Evolutionary conservation across 331 rosid genomes (phyloP).

Genomic region (Erythrophleum ivorense): DNA sequence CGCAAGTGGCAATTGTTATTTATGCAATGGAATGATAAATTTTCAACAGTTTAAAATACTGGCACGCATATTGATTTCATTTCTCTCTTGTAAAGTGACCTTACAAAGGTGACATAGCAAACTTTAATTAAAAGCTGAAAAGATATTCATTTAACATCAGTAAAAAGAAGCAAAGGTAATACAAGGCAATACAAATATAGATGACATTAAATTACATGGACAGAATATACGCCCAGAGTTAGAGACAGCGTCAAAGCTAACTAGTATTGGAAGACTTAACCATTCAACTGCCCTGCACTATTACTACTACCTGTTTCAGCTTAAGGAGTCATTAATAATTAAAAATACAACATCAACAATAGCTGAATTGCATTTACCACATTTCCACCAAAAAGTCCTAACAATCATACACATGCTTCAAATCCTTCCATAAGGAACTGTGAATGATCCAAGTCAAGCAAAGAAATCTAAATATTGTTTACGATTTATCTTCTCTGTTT

Average conservation of each 20-base stretch:
- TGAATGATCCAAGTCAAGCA: conserved; percentile 35
- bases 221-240: too few relatives aligned
- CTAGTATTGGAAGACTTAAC: too few relatives aligned
- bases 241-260: too few relatives aligned
- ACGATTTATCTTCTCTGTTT: conserved; percentile 33
- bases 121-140: conserved; percentile 29
- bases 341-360: conserved; percentile 41
- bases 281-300: too few relatives aligned
- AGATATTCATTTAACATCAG: neutral
- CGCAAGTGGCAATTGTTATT: too few relatives aligned
- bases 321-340: conserved; percentile 35
- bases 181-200: too few relatives aligned
- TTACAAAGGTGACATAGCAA: conserved; percentile 13
- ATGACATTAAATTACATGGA: too few relatives aligned
- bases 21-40: neutral
- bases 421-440: conserved; percentile 37
- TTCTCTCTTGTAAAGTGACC: too few relatives aligned
- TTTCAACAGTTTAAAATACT: neutral
- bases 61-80: conserved; percentile 1
- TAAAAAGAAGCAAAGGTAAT: too few relatives aligned
- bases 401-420: too few relatives aligned
- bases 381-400: conserved; percentile 30
- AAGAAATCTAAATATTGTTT: conserved; percentile 25
- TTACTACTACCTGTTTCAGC: conserved; percentile 37
- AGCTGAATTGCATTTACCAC: conserved; percentile 32